These are phyloP conservation scores for Lobulomyces angularis DNA, from an alignment of 192 early-diverging fungal genomes.

Conservation along the genomic window DNA sequence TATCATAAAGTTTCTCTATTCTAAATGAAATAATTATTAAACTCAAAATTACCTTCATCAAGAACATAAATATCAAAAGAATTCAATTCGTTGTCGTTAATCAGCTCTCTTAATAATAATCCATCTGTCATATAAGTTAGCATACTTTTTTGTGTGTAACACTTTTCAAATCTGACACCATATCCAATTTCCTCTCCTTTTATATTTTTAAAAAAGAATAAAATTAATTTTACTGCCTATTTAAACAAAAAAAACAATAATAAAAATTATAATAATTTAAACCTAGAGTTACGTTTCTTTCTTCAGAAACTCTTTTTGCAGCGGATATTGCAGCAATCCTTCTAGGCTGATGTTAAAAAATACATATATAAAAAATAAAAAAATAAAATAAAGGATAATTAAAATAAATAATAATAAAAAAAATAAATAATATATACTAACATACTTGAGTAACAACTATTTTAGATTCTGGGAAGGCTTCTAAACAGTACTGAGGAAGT, in stretches of 20 bases:
- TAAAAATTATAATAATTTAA: too few relatives aligned
- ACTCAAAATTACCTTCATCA: constrained; percentile 29
- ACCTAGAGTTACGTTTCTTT: constrained; percentile 15
- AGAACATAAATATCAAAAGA: constrained; percentile 32
- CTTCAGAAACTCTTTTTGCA: constrained; percentile 35
- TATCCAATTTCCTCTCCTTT: constrained; percentile 35
- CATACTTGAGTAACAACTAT: too few relatives aligned
- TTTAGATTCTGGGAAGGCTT: constrained; percentile 28
- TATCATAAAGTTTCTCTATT: too few relatives aligned
- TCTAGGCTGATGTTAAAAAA: constrained; percentile 71
- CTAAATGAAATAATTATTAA: too few relatives aligned
- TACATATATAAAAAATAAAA: constrained; percentile 9
- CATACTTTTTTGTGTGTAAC: too few relatives aligned
- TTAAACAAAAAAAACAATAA: not conserved
- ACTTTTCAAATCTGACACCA: constrained; percentile 43
- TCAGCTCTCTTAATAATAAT: constrained; percentile 22
- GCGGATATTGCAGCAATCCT: constrained; percentile 72
- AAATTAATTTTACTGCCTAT: not conserved
- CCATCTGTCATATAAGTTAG: constrained; percentile 42
- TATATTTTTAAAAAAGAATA: too few relatives aligned
- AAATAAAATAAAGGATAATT: not conserved
- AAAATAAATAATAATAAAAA: not conserved
- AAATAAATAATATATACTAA: not conserved
- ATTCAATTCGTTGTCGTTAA: constrained; percentile 13
- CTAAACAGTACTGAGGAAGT: constrained; percentile 66